Evolutionary conservation across 2,329 filamentous ascomycete species (phyloP).

Genomic region (Penicillium vulpinum): DNA sequence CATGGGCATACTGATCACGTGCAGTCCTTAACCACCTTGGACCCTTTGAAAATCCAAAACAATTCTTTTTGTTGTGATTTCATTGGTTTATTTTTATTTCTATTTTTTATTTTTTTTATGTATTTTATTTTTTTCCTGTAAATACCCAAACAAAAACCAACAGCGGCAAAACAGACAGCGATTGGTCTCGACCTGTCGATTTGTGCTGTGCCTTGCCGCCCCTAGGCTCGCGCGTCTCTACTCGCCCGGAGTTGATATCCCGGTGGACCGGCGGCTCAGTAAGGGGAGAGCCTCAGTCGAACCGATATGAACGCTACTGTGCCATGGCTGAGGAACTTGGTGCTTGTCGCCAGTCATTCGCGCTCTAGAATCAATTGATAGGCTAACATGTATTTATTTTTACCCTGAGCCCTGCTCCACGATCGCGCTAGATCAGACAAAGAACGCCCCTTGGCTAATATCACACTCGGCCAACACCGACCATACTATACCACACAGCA

Average conservation of each 20-base stretch:
- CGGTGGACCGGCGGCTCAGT: conserved; percentile 10
- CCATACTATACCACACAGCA: neutral
- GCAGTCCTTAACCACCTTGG: no score
- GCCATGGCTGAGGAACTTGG: conserved; percentile 3
- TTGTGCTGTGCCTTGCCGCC: conserved; percentile 30
- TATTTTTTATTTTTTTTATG: no score
- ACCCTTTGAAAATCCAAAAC: no score
- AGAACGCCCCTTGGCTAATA: neutral
- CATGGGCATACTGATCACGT: conserved; percentile 17
- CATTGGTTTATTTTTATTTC: neutral
- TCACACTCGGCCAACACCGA: conserved; percentile 5
- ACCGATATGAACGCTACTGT: neutral
- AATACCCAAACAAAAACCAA: conserved; percentile 22
- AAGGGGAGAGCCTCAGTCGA: conserved; percentile 10
- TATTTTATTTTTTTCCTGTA: neutral
- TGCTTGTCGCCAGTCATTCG: conserved; percentile 7
- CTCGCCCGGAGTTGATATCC: conserved; percentile 19
- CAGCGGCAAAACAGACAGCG: conserved; percentile 28
- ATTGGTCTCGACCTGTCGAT: conserved; percentile 16
- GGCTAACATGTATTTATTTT: conserved; percentile 14
- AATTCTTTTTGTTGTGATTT: no score
- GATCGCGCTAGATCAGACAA: conserved; percentile 7
- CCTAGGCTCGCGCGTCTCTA: conserved; percentile 18
- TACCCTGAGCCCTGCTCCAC: neutral
- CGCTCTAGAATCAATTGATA: conserved; percentile 19